Conservation (phyloP, 805 yeast species). For the Grigorovia yakushimaensis region DNA sequence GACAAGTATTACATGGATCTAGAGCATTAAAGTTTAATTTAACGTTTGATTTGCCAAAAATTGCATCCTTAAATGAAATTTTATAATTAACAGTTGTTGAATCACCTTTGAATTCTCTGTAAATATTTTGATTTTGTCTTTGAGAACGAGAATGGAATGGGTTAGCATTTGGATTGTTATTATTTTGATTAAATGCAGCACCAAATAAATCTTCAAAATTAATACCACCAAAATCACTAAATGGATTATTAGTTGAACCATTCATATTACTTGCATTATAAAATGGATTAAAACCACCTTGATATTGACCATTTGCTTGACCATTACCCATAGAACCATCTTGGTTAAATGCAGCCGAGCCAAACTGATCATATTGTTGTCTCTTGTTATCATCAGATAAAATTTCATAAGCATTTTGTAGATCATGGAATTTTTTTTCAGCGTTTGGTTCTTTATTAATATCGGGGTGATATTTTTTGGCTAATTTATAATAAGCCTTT, state of each 20-base stretch:
- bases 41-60: slow-evolving; percentile 61
- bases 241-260: slow-evolving; percentile 8
- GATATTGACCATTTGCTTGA: slow-evolving; percentile 37
- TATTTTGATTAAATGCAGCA: slow-evolving; percentile 32
- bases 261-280: slow-evolving; percentile 2
- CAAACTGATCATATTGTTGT: slow-evolving; percentile 85
- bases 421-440: slow-evolving; percentile 79
- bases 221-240: slow-evolving; percentile 37
- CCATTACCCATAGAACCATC: slow-evolving; percentile 42
- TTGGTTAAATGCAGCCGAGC: slow-evolving; percentile 72
- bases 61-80: slow-evolving; percentile 75
- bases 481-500: slow-evolving; percentile 87
- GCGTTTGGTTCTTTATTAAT: slow-evolving; percentile 86
- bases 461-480: slow-evolving; percentile 94
- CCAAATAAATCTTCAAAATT: slow-evolving; percentile 60
- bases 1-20: slow-evolving; percentile 69
- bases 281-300: slow-evolving; percentile 17
- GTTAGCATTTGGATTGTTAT: slow-evolving; percentile 3
- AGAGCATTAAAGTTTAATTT: slow-evolving; percentile 62
- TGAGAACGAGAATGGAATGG: slow-evolving; percentile 1
- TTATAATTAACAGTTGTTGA: slow-evolving; percentile 72
- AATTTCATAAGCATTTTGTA: slow-evolving; percentile 91
- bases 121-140: slow-evolving; percentile 19
- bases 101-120: slow-evolving; percentile 78
- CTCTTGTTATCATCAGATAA: slow-evolving; percentile 77